These are phyloP conservation scores for Microbotryum scabiosae DNA, from an alignment of 1,284 basidiomycete species.

Conservation along the genomic window DNA sequence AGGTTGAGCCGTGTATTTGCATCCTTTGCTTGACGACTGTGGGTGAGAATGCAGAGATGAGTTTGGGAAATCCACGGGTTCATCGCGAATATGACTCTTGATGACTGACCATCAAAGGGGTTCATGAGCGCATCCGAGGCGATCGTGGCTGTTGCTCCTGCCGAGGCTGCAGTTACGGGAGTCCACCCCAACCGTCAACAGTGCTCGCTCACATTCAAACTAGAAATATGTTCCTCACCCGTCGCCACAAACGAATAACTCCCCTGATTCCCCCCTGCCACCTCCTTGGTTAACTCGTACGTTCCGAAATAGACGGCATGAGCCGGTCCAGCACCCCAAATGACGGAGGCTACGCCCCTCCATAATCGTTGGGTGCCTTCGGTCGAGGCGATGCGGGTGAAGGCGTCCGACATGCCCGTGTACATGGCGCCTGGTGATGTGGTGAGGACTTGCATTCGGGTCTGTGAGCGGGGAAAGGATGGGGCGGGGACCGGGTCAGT, in stretches of 20 bases:
- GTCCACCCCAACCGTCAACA: neutral
- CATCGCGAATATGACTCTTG: no score
- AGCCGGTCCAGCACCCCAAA: conserved; percentile 92
- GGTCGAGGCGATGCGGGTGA: conserved; percentile 79
- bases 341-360: conserved; percentile 95
- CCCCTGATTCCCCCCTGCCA: conserved; percentile 73
- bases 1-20: conserved; percentile 89
- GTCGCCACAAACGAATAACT: conserved; percentile 76
- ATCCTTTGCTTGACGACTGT: conserved; percentile 97
- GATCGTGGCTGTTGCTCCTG: conserved; percentile 89
- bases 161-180: conserved; percentile 53
- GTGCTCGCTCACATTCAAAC: neutral
- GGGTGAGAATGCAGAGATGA: neutral
- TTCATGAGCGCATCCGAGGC: conserved; percentile 98
- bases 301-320: conserved; percentile 97
- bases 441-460: conserved; percentile 93
- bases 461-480: conserved; percentile 49
- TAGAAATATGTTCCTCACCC: conserved; percentile 42
- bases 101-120: conserved; percentile 79
- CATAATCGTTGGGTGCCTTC: conserved; percentile 87
- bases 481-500: no score
- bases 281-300: conserved; percentile 89
- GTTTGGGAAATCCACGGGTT: neutral
- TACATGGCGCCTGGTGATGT: conserved; percentile 74
- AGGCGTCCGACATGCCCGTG: conserved; percentile 78